Base-by-base conservation (phyloP, 2,329 filamentous ascomycete species). In the Ophioceras dolichostomum region DNA sequence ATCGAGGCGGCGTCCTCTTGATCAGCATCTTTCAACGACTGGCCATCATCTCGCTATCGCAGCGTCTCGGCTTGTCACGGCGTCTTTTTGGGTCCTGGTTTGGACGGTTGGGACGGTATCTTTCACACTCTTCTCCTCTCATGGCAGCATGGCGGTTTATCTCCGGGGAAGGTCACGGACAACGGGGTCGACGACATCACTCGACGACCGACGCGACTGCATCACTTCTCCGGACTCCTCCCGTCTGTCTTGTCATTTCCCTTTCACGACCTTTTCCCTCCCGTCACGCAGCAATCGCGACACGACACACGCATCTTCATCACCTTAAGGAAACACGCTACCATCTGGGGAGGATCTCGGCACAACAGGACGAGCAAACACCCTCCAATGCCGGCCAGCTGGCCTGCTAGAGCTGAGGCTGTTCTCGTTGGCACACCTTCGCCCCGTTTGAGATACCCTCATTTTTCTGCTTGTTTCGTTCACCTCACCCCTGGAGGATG, bases 1-100 rank as follows among this genome's bases (percentile, higher is more conserved):
- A 36, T 36, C 30, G 38, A 36, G 38, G 38, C 38, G 38, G 38
- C 34, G 38, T 36, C 34, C 38, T 39, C 38, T 17, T 32, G 30
- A 32, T 38, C 22, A 18, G 20, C 31, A 26, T 27, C 21, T 32
- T 17, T 16, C n/a, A 32, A 19, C 31, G 31, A 32, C 22, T 26
- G 22, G 22, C 12, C 9, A 19, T 35, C n/a, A 20, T 21, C 27
- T 38, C 21, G 14, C 24, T 38, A 17, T 33, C 27, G 13, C 36
- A n/a, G n/a, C n/a, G n/a, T n/a, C n/a, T n/a, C n/a, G n/a, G n/a
- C n/a, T n/a, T n/a, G n/a, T n/a, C n/a, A n/a, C n/a, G n/a, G n/a
- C 19, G 19, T 29, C 14, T 27, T 42, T 24, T 22, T 42, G 17
- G 38, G 28, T 30, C 22, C 24, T 33, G 14, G 28, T 32, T 20